phyloP scores from a whole-genome alignment of 805 yeast species.

The Monosporozyma aerobia region DNA sequence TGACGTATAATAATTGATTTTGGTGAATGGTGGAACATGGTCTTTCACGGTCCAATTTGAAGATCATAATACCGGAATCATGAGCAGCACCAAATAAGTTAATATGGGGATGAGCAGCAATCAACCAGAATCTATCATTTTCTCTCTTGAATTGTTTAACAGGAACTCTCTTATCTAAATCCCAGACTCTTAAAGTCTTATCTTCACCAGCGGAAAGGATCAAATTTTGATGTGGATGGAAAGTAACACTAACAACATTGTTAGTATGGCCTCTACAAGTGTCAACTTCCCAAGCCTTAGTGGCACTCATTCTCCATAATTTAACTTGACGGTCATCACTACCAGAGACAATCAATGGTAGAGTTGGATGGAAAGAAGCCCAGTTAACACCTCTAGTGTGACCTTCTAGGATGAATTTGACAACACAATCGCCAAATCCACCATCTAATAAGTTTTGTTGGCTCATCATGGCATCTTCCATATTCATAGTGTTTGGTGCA shows the following conservation, averaged over 20 bases:
- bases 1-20: constrained; percentile 66
- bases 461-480: constrained; percentile 35
- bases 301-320: constrained; percentile 95
- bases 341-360: constrained; percentile 89
- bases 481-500: constrained; percentile 50
- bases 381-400: constrained; percentile 98
- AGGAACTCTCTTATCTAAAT: constrained; percentile 83
- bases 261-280: constrained; percentile 97
- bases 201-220: constrained; percentile 93
- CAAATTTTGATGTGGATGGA: constrained; percentile 89
- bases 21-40: constrained; percentile 65
- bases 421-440: constrained; percentile 91
- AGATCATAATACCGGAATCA: constrained; percentile 96
- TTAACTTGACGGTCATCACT: constrained; percentile 94
- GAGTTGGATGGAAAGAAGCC: constrained; percentile 96
- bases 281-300: constrained; percentile 98
- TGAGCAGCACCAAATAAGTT: constrained; percentile 95
- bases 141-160: constrained; percentile 92
- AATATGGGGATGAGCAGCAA: constrained; percentile 80
- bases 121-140: constrained; percentile 88
- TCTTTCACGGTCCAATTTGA: constrained; percentile 94
- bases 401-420: constrained; percentile 92
- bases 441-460: constrained; percentile 79
- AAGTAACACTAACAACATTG: constrained; percentile 77
- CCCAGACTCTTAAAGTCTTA: constrained; percentile 95